Evolutionary conservation across 805 yeast genomes (phyloP).

Genomic region (Yamadazyma scolyti): DNA sequence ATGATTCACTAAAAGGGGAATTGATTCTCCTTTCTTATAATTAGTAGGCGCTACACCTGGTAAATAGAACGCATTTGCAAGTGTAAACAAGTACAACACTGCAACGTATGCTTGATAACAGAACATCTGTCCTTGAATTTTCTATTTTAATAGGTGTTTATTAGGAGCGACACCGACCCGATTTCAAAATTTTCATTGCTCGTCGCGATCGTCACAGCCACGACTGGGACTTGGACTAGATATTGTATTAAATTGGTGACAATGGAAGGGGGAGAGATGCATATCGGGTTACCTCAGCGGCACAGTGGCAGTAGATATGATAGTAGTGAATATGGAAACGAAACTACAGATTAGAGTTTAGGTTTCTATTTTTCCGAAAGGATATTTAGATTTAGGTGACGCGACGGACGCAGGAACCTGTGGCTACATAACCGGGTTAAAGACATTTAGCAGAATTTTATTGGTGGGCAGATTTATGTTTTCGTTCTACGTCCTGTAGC

Average conservation of each 20-base stretch:
- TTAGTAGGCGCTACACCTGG: slow-evolving; percentile 97
- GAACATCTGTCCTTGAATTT: not conserved
- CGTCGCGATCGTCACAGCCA: not conserved
- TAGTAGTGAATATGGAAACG: not conserved
- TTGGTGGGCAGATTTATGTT: not conserved
- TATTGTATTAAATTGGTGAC: too few relatives aligned
- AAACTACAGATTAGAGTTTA: not conserved
- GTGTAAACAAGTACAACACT: slow-evolving; percentile 1
- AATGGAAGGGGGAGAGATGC: too few relatives aligned
- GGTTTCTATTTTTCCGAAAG: not conserved
- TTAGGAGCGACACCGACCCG: not conserved
- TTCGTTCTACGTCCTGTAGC: not conserved
- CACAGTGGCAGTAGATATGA: too few relatives aligned
- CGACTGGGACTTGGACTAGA: not conserved
- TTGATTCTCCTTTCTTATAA: slow-evolving; percentile 65
- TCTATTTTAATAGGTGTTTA: not conserved
- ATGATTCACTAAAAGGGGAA: slow-evolving; percentile 84
- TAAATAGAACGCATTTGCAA: slow-evolving; percentile 63
- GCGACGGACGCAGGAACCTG: not conserved
- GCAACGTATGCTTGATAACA: not conserved
- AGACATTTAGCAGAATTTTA: not conserved
- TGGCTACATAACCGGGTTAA: not conserved
- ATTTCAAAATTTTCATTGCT: too few relatives aligned
- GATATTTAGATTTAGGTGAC: not conserved
- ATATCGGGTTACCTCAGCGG: too few relatives aligned